These are phyloP conservation scores for Alternaria panax DNA, from an alignment of 2,329 filamentous ascomycete species.

Conservation along the genomic window DNA sequence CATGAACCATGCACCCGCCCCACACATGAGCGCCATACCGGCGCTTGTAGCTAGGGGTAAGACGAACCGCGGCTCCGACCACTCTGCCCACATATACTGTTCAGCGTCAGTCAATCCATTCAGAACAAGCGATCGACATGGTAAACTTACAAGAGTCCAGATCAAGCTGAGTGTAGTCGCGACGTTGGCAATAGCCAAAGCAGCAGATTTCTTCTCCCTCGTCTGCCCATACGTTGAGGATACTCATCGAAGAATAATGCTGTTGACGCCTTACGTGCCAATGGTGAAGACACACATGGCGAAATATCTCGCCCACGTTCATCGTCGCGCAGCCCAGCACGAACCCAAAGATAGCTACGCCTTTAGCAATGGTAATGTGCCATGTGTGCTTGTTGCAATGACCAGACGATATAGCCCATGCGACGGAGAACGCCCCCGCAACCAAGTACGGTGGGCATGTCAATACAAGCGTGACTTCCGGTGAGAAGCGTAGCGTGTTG, in stretches of 20 bases:
- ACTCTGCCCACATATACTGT: too few relatives aligned
- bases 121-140: background rate
- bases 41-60: too few relatives aligned
- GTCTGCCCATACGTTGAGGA: constrained; percentile 53
- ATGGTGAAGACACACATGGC: constrained; percentile 15
- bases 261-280: constrained; percentile 34
- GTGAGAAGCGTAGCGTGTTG: constrained; percentile 58
- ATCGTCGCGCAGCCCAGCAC: constrained; percentile 46
- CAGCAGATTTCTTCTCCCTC: constrained; percentile 54
- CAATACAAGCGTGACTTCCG: constrained; percentile 60
- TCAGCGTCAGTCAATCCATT: background rate
- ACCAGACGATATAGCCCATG: constrained; percentile 46
- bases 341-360: constrained; percentile 49
- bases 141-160: constrained; percentile 21
- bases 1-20: too few relatives aligned
- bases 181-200: constrained; percentile 54
- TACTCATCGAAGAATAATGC: constrained; percentile 52
- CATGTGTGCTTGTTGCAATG: constrained; percentile 51
- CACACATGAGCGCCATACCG: too few relatives aligned
- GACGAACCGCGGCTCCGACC: too few relatives aligned
- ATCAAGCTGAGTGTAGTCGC: constrained; percentile 52
- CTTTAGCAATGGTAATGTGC: constrained; percentile 50
- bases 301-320: constrained; percentile 46
- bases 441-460: constrained; percentile 46
- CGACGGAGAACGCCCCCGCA: constrained; percentile 27